Conservation (phyloP, 1,284 basidiomycete species). For the Erythrobasidium hasegawianum region DNA sequence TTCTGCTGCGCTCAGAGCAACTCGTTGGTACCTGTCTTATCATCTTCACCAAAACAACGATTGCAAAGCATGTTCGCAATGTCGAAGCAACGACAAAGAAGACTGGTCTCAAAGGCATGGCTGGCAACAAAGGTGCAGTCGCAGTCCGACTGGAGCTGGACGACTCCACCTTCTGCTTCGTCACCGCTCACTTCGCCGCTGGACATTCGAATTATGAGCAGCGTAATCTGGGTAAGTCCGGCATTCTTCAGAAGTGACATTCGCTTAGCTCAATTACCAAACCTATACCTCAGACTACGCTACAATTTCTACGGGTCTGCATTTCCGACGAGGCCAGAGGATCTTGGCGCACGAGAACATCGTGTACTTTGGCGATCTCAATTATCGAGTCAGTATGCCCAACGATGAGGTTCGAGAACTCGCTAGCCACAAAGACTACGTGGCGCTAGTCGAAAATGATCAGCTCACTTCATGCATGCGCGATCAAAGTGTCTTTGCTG, state of each 20-base stretch:
- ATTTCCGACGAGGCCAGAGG: slow-evolving; percentile 82
- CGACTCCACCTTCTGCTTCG: slow-evolving; percentile 88
- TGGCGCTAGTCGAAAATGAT: slow-evolving; percentile 71
- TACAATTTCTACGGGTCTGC: slow-evolving; percentile 76
- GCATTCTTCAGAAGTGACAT: too few species aligned
- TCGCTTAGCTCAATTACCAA: too few species aligned
- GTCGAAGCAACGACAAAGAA: slow-evolving; percentile 91
- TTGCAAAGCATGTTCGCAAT: slow-evolving; percentile 74
- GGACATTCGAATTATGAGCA: slow-evolving; percentile 86
- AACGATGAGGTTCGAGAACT: slow-evolving; percentile 72
- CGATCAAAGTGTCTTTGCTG: slow-evolving; percentile 66
- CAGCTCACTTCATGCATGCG: slow-evolving; percentile 74
- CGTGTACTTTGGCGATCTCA: slow-evolving; percentile 89
- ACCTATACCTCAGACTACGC: slow-evolving; percentile 79
- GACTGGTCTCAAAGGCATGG: slow-evolving; percentile 95
- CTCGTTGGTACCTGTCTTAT: slow-evolving; percentile 92
- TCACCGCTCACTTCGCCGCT: slow-evolving; percentile 93
- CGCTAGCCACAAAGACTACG: slow-evolving; percentile 63
- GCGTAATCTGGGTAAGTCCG: slow-evolving; percentile 60
- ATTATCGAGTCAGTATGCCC: slow-evolving; percentile 85
- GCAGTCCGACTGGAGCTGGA: slow-evolving; percentile 86
- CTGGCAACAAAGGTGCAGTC: slow-evolving; percentile 85
- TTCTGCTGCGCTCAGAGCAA: slow-evolving; percentile 85
- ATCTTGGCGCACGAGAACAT: slow-evolving; percentile 86
- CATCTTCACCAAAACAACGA: slow-evolving; percentile 70